phyloP scores from a whole-genome alignment of 108 stramenopile species.

The Pseudonitzschia multiseries region DNA sequence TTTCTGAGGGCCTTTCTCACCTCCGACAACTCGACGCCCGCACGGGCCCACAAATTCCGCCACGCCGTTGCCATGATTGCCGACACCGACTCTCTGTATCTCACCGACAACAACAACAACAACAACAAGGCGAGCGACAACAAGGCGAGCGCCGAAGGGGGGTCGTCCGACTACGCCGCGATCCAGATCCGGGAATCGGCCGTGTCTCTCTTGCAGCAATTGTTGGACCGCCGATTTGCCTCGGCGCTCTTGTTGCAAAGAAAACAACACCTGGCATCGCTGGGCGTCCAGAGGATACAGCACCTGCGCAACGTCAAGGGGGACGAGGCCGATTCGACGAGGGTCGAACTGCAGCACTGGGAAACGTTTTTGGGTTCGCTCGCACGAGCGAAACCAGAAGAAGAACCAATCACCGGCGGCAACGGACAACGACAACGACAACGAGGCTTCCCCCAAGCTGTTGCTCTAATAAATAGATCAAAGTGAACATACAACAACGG shows the following conservation, averaged over 20 bases:
- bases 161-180: conserved; percentile 28
- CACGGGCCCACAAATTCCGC: conserved; percentile 41
- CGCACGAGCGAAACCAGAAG: conserved; percentile 43
- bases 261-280: conserved; percentile 50
- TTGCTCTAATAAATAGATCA: background rate
- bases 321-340: conserved; percentile 58
- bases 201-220: conserved; percentile 47
- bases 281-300: conserved; percentile 62
- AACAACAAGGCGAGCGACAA: background rate
- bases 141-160: too few species aligned
- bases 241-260: conserved; percentile 37
- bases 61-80: conserved; percentile 36
- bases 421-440: background rate
- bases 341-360: conserved; percentile 73
- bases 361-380: conserved; percentile 57
- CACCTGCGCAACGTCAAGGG: conserved; percentile 55
- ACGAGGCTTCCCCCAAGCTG: background rate
- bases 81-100: conserved; percentile 34
- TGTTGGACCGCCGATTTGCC: conserved; percentile 42
- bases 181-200: conserved; percentile 78
- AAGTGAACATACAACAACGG: too few species aligned
- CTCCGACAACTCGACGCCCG: conserved; percentile 48
- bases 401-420: background rate
- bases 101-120: conserved; percentile 14
- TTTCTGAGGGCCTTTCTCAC: conserved; percentile 71